Base-by-base conservation (phyloP, 352 stramenopile genomes). In the Pythium dissotocum region DNA sequence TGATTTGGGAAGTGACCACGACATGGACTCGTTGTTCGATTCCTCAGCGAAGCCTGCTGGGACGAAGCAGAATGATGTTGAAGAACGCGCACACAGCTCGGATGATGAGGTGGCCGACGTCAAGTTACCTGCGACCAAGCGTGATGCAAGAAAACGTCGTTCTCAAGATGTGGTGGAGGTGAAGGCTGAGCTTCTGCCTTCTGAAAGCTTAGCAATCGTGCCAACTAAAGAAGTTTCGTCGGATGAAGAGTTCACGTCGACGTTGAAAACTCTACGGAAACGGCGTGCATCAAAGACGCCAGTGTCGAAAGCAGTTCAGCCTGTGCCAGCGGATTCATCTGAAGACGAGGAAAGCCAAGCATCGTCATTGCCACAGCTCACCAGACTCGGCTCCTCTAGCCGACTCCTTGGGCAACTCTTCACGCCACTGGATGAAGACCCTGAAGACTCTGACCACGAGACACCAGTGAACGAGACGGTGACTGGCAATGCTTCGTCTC, bases 1-100 rank as follows among this genome's bases (percentile, higher is more conserved):
- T 40, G 83, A 91, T 48, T 67, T 59, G 2, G 79, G 77, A 0
- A 63, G 70, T 24, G 85, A 89, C 38, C 65, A 68, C 62, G 77
- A 90, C 56, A 73, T 93, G 61, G 56, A 65, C 0, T 38, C 57
- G 4, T 66, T 80, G 51, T 79, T 72, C 51, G 70, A 72, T 14
- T 14, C 42, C 52, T 0, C n/a, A 58, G 5, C 49, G 2, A 40
- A 6, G 38, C 18, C 38, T 5, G 36, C 32, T 46, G 7, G 6
- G 21, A 24, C 12, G 4, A 30, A n/a, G 13, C 6, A 0, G 24
- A 51, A n/a, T n/a, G 55, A 51, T 30, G 35, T 13, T 16, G 35
- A 51, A 35, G 18, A 49, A 26, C 4, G 6, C 6, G 14, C 6
- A 6, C 16, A 18, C 10, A 58, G 46, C 18, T 42, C 63, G 38